These are phyloP conservation scores for Suillus luteus DNA, from an alignment of 768 basidiomycete species.

Conservation along the genomic window DNA sequence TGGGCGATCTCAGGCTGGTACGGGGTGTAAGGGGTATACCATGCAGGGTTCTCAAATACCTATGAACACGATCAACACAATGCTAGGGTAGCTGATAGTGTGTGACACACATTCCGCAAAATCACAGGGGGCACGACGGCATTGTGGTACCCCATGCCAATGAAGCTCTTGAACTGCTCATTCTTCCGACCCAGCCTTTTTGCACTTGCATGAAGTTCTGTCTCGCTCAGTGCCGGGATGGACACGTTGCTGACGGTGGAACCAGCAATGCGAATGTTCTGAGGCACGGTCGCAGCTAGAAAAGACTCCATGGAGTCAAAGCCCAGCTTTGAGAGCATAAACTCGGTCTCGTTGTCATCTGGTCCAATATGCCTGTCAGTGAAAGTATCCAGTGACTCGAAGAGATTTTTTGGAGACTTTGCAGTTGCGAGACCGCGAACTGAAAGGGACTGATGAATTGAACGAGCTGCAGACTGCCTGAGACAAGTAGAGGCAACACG, in stretches of 20 bases:
- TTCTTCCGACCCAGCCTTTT: constrained; percentile 79
- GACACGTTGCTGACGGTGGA: constrained; percentile 62
- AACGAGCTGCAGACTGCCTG: constrained; percentile 21
- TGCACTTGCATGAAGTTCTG: constrained; percentile 75
- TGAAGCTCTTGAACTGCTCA: constrained; percentile 86
- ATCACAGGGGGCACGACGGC: constrained; percentile 96
- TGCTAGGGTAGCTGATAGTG: constrained; percentile 8
- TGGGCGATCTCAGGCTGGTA: constrained; percentile 99
- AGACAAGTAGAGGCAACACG: constrained; percentile 28
- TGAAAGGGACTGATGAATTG: constrained; percentile 18
- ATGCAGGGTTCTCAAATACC: constrained; percentile 94
- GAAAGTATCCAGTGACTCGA: constrained; percentile 89
- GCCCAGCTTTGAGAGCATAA: constrained; percentile 84
- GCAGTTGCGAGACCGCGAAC: constrained; percentile 59
- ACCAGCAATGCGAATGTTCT: constrained; percentile 70
- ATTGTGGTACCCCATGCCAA: constrained; percentile 97
- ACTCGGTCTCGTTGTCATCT: constrained; percentile 71
- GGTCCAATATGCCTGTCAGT: constrained; percentile 92
- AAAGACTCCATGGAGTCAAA: constrained; percentile 90
- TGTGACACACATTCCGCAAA: constrained; percentile 73
- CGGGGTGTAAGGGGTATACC: constrained; percentile 97
- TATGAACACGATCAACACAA: constrained; percentile 29
- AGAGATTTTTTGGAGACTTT: constrained; percentile 62
- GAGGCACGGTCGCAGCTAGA: constrained; percentile 78
- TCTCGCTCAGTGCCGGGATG: constrained; percentile 82